phyloP scores from a whole-genome alignment of 345 rosid species.

The Sonneratia caseolaris region DNA sequence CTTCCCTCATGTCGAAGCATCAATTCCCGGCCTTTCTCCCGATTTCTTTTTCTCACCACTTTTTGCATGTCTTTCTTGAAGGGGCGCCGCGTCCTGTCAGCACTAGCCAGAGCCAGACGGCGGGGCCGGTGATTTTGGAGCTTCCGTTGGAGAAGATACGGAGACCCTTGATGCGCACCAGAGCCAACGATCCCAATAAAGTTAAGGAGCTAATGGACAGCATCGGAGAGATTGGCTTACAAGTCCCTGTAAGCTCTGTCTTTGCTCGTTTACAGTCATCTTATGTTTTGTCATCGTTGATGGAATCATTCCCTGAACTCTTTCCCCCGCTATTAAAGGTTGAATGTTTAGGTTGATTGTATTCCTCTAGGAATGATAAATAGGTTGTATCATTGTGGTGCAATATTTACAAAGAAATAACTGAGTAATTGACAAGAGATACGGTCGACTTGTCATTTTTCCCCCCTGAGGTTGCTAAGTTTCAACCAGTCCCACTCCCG shows the following conservation, averaged over 20 bases:
- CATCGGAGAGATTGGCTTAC: constrained; percentile 67
- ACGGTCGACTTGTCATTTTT: neutral
- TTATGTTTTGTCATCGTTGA: neutral
- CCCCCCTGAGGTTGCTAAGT: neutral
- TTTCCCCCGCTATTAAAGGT: too few species aligned
- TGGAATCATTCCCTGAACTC: too few species aligned
- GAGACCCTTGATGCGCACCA: constrained; percentile 78
- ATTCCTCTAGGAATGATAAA: neutral
- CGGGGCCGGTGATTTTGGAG: constrained; percentile 62
- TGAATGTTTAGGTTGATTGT: neutral
- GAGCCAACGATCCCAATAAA: constrained; percentile 71
- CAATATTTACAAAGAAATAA: neutral
- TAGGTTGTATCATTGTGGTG: neutral
- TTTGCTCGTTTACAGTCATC: neutral
- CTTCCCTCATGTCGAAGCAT: neutral
- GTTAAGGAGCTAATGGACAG: constrained; percentile 84
- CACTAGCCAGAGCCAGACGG: constrained; percentile 11
- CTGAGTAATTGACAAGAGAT: neutral
- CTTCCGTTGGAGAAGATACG: constrained; percentile 65
- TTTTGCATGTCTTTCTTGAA: neutral
- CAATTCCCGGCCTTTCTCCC: neutral
- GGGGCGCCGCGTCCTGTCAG: constrained; percentile 4
- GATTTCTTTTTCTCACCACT: constrained; percentile 1
- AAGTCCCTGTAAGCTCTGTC: constrained; percentile 50
- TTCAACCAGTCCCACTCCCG: neutral